phyloP scores from a whole-genome alignment of 1,284 basidiomycete genomes.

The Pseudozyma hubeiensis region DNA sequence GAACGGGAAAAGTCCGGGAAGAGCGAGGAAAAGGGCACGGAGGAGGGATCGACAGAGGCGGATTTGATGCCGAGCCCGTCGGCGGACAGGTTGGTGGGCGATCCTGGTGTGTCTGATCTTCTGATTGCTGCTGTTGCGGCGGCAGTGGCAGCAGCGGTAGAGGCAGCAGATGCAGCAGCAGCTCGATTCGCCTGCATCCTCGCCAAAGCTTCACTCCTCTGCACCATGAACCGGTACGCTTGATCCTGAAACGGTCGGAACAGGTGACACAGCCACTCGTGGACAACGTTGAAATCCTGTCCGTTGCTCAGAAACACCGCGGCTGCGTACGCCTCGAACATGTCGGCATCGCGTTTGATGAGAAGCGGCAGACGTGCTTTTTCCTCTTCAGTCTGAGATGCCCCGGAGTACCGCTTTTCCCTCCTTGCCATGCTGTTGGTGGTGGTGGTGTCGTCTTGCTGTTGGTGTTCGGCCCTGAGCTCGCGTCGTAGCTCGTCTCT shows the following conservation, averaged over 20 bases:
- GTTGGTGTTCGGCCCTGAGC: constrained; percentile 4
- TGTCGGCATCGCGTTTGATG: constrained; percentile 49
- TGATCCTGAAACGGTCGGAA: constrained; percentile 52
- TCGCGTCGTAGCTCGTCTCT: constrained; percentile 29
- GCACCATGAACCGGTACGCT: constrained; percentile 51
- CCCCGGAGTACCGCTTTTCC: neutral
- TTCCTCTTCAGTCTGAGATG: constrained; percentile 18
- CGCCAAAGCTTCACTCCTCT: constrained; percentile 32
- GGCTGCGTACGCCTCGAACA: constrained; percentile 52
- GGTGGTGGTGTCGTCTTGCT: neutral
- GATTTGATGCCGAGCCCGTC: constrained; percentile 28
- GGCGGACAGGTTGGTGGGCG: constrained; percentile 17
- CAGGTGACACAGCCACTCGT: constrained; percentile 37
- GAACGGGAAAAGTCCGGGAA: constrained; percentile 28
- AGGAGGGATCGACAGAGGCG: constrained; percentile 25
- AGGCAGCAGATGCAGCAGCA: constrained; percentile 18
- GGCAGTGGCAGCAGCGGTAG: constrained; percentile 3
- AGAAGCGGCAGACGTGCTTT: constrained; percentile 23
- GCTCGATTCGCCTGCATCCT: constrained; percentile 24
- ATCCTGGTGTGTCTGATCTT: neutral
- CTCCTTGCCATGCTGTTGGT: neutral
- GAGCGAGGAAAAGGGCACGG: constrained; percentile 21
- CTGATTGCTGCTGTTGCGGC: neutral
- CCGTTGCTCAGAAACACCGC: constrained; percentile 46
- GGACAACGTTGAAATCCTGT: constrained; percentile 42